These are phyloP conservation scores for Huntiella bhutanensis DNA, from an alignment of 2,329 filamentous ascomycete species.

Conservation along the genomic window DNA sequence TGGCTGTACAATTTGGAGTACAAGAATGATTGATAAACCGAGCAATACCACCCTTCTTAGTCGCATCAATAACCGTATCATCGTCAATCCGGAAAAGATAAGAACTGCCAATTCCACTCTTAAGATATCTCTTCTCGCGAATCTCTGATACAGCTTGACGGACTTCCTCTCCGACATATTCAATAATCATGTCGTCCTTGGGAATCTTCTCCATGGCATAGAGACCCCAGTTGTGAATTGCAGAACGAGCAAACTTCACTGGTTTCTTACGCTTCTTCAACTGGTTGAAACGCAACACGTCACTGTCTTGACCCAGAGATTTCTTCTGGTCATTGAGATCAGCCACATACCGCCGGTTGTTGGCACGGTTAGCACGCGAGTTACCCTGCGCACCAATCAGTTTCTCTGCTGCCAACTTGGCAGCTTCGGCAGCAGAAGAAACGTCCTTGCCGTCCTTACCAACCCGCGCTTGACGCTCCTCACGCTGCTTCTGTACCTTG, in stretches of 20 bases:
- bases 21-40: slow-evolving; percentile 98
- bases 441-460: slow-evolving; percentile 47
- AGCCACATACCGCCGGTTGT: slow-evolving; percentile 83
- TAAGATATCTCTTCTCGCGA: slow-evolving; percentile 76
- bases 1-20: slow-evolving; percentile 94
- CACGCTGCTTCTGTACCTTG: slow-evolving; percentile 77
- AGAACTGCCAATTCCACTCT: slow-evolving; percentile 90
- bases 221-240: slow-evolving; percentile 96
- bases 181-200: slow-evolving; percentile 98
- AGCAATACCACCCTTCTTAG: slow-evolving; percentile 94
- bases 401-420: slow-evolving; percentile 60
- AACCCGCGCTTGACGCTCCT: slow-evolving; percentile 66
- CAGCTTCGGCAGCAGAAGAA: slow-evolving; percentile 47
- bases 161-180: slow-evolving; percentile 96
- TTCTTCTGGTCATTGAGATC: slow-evolving; percentile 93
- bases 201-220: slow-evolving; percentile 96
- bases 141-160: slow-evolving; percentile 95
- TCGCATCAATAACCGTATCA: slow-evolving; percentile 92
- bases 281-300: slow-evolving; percentile 94
- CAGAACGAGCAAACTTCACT: slow-evolving; percentile 90
- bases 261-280: slow-evolving; percentile 99
- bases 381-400: slow-evolving; percentile 60
- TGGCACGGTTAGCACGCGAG: slow-evolving; percentile 83
- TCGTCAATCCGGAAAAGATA: slow-evolving; percentile 98
- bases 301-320: slow-evolving; percentile 62